Conservation (phyloP, 106 monocot species). For the Platanthera zijinensis region DNA sequence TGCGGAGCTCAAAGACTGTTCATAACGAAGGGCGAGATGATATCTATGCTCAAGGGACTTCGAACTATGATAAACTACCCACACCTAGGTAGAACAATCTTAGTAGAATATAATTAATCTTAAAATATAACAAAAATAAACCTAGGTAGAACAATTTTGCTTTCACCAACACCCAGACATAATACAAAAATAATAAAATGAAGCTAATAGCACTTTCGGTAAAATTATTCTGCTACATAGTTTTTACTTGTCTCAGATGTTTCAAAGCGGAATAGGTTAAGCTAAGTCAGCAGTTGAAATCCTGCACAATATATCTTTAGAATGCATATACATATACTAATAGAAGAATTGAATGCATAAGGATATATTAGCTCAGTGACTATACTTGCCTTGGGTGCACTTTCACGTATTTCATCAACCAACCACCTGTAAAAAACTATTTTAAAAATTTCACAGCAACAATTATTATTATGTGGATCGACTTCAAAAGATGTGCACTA, state of each 20-base stretch:
- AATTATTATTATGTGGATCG: neutral
- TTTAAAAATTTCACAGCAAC: neutral
- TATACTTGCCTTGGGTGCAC: constrained; percentile 64
- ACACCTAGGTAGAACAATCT: too few species aligned
- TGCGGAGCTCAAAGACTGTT: too few species aligned
- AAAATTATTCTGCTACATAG: too few species aligned
- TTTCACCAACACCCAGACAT: too few species aligned
- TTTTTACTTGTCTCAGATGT: neutral
- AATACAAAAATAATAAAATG: too few species aligned
- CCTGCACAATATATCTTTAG: neutral
- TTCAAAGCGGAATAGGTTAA: neutral
- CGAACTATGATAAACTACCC: too few species aligned
- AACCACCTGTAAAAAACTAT: constrained; percentile 63
- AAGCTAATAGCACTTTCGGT: too few species aligned
- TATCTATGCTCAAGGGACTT: too few species aligned
- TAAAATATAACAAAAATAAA: too few species aligned
- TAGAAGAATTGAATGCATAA: neutral
- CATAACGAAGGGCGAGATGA: too few species aligned
- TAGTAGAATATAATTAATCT: too few species aligned
- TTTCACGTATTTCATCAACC: constrained; percentile 88
- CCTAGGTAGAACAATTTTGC: too few species aligned
- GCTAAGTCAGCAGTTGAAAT: neutral
- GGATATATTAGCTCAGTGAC: neutral
- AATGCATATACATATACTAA: neutral
- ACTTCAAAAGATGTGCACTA: neutral